Percentiles rank a stretch among this genome's conserved stretches.
phyloP scores from a whole-genome alignment of 1,139 yeast genomes.

The Blastobotrys buckinghamii region DNA sequence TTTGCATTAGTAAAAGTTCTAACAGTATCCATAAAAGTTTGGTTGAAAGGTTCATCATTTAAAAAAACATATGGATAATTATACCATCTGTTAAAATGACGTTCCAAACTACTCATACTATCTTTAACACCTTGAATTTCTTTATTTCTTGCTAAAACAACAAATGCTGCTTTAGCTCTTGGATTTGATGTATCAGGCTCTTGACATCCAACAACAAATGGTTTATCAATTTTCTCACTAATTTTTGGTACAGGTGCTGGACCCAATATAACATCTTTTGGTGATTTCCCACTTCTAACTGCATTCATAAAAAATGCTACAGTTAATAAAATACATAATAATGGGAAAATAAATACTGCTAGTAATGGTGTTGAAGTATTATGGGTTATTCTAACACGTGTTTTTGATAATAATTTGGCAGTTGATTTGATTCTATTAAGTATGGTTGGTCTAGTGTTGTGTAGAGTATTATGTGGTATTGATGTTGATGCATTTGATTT shows the following conservation, averaged over 20 bases:
- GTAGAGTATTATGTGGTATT: background rate
- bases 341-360: conserved; percentile 9
- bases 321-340: conserved; percentile 4
- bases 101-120: conserved; percentile 56
- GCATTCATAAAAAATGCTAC: conserved; percentile 5
- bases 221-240: conserved; percentile 23
- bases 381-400: conserved; percentile 10
- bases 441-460: background rate
- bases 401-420: background rate
- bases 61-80: conserved; percentile 78
- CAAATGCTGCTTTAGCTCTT: conserved; percentile 67
- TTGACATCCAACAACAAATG: conserved; percentile 33
- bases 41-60: conserved; percentile 63
- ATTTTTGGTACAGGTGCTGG: conserved; percentile 6
- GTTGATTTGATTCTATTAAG: background rate
- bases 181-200: conserved; percentile 32
- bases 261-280: background rate
- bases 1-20: conserved; percentile 43
- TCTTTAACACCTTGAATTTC: conserved; percentile 46
- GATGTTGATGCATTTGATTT: background rate
- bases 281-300: background rate
- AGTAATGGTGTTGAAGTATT: conserved; percentile 11
- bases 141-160: conserved; percentile 62
- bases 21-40: conserved; percentile 46
- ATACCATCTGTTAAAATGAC: conserved; percentile 60